These are phyloP conservation scores for Hansfordia pulvinata DNA, from an alignment of 2,329 filamentous ascomycete species.

Conservation along the genomic window DNA sequence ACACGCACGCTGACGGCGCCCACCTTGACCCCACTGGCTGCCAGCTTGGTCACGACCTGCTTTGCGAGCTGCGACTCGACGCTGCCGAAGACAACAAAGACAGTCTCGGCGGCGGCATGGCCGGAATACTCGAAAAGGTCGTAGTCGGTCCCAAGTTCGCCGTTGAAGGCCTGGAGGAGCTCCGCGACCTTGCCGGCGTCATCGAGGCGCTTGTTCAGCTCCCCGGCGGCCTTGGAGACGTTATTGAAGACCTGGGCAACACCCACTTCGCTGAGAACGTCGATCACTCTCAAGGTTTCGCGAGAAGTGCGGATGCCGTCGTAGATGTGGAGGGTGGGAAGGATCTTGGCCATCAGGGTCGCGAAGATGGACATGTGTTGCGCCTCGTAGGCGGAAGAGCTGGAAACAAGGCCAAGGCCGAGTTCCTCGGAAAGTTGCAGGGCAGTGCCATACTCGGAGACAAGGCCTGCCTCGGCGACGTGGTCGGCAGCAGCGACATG, in stretches of 20 bases:
- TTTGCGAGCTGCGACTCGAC: conserved; percentile 76
- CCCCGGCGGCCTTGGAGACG: conserved; percentile 44
- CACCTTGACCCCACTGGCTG: conserved; percentile 60
- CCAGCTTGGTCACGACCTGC: conserved; percentile 63
- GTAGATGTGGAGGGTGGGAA: conserved; percentile 80
- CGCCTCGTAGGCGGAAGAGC: conserved; percentile 74
- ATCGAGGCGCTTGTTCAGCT: conserved; percentile 56
- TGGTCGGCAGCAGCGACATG: conserved; percentile 91
- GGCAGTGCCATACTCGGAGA: conserved; percentile 75
- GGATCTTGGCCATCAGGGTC: conserved; percentile 61
- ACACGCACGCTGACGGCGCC: conserved; percentile 86
- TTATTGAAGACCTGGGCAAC: conserved; percentile 56
- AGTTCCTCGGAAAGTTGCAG: conserved; percentile 79
- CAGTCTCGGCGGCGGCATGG: conserved; percentile 63
- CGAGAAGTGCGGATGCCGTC: conserved; percentile 74
- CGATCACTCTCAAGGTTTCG: conserved; percentile 71
- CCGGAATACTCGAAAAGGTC: conserved; percentile 89
- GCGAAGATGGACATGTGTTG: conserved; percentile 93
- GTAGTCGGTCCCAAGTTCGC: conserved; percentile 87
- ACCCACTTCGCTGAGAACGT: conserved; percentile 61
- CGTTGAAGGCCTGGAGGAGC: conserved; percentile 65
- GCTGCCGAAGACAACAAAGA: conserved; percentile 86
- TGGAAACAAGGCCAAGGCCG: conserved; percentile 74
- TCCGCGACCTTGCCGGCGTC: conserved; percentile 56
- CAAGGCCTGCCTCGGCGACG: conserved; percentile 51